Percentiles rank a stretch among this genome's conserved stretches.
phyloP scores from a whole-genome alignment of 73 alveolate species.

The Paraurostyla sp. region DNA sequence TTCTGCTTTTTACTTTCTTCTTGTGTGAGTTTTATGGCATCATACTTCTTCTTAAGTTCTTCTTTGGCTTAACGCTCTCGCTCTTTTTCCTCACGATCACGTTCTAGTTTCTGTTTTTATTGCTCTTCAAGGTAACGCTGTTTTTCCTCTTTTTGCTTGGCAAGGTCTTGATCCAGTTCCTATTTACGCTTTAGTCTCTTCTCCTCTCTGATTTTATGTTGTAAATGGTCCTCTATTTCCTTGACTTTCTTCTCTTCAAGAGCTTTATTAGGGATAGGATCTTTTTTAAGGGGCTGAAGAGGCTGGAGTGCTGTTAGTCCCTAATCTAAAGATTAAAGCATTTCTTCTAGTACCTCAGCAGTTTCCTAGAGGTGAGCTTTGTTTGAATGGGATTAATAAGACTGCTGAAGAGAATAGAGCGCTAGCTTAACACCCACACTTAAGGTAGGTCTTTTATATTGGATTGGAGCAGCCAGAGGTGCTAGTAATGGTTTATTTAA shows the following conservation, averaged over 20 bases:
- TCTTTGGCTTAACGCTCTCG: conserved; percentile 26
- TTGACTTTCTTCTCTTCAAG: conserved; percentile 48
- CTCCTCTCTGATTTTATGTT: conserved; percentile 55
- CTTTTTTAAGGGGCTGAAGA: too few relatives aligned
- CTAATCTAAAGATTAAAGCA: conserved; percentile 46
- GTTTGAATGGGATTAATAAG: background rate
- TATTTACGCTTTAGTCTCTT: conserved; percentile 8
- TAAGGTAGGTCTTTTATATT: conserved; percentile 21
- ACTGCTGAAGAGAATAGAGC: background rate
- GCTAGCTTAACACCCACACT: conserved; percentile 50
- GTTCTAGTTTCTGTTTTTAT: conserved; percentile 1
- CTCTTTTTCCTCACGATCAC: conserved; percentile 32
- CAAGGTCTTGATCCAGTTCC: background rate
- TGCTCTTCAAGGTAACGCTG: conserved; percentile 31
- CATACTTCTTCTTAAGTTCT: conserved; percentile 58
- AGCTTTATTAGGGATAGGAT: too few relatives aligned
- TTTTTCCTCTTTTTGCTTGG: conserved; percentile 58
- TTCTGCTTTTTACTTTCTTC: conserved; percentile 55
- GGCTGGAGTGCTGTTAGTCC: too few relatives aligned
- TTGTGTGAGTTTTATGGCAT: background rate
- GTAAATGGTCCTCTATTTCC: conserved; percentile 31
- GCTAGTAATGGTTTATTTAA: background rate
- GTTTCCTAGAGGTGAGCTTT: conserved; percentile 55
- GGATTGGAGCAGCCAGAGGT: background rate
- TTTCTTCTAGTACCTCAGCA: conserved; percentile 78